These are phyloP conservation scores for Betula pendula DNA, from an alignment of 306 rosid species.

Conservation along the genomic window DNA sequence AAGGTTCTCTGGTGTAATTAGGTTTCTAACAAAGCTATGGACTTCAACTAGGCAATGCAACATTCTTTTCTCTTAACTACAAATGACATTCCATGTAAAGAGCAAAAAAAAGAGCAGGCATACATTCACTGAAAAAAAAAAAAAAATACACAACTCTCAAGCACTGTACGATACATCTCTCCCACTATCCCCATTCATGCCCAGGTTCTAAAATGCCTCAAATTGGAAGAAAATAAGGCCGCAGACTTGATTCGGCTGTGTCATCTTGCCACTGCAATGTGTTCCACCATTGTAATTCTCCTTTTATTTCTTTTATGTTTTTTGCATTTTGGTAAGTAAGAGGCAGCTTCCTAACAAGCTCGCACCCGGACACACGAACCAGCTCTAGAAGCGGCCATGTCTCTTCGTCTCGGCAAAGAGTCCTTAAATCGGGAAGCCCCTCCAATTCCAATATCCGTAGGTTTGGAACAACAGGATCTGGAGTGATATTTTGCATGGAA, in stretches of 20 bases:
- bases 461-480: slow-evolving; percentile 19
- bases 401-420: slow-evolving; percentile 15
- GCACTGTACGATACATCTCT: no score
- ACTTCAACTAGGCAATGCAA: no score
- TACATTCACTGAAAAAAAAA: no score
- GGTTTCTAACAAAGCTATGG: no score
- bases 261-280: not conserved
- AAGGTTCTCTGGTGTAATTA: no score
- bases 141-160: no score
- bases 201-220: no score
- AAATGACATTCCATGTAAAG: no score
- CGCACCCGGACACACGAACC: slow-evolving; percentile 5
- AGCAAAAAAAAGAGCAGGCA: no score
- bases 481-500: not conserved
- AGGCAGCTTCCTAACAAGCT: slow-evolving; percentile 6
- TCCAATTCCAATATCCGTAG: slow-evolving; percentile 11
- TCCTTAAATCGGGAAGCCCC: slow-evolving; percentile 13
- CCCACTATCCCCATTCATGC: no score
- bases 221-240: not conserved
- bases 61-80: no score
- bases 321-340: not conserved
- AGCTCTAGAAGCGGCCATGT: slow-evolving; percentile 18
- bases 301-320: slow-evolving; percentile 6
- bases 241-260: not conserved
- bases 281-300: slow-evolving; percentile 19